These are phyloP conservation scores for Paraphoma chrysanthemicola DNA, from an alignment of 2,329 filamentous ascomycete species.

Conservation along the genomic window DNA sequence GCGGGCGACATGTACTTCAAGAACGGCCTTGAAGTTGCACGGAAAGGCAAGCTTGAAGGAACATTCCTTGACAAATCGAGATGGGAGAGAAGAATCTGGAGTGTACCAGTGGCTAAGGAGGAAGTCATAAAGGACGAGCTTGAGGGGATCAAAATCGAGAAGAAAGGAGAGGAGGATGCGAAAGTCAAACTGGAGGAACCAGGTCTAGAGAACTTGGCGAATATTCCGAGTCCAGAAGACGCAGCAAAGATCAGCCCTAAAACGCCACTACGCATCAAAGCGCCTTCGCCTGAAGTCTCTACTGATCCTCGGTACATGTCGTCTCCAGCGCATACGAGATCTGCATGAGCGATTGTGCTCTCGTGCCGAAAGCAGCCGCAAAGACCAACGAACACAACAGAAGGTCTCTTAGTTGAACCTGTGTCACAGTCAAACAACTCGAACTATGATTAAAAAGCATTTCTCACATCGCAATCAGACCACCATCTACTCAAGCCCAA, in stretches of 20 bases:
- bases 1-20: constrained; percentile 5
- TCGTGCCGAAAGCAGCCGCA: background rate
- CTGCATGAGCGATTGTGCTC: background rate
- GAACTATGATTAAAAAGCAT: too few relatives aligned
- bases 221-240: too few relatives aligned
- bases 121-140: background rate
- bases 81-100: constrained; percentile 6
- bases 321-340: background rate
- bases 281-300: background rate
- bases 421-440: too few relatives aligned
- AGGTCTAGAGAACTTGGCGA: background rate
- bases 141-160: too few relatives aligned
- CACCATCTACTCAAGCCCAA: background rate
- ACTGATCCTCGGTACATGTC: background rate
- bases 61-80: background rate
- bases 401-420: too few relatives aligned
- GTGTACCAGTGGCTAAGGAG: background rate
- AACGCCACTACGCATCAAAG: background rate
- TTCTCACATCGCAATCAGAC: too few relatives aligned
- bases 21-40: background rate
- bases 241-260: too few relatives aligned
- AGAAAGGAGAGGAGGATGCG: background rate
- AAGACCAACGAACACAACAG: too few relatives aligned
- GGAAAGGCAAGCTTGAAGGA: background rate
- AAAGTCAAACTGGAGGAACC: background rate